Percentiles rank a stretch among this genome's conserved stretches.
phyloP scores from a whole-genome alignment of 2,329 filamentous ascomycete species.

The Ophiosphaerella herpotricha region DNA sequence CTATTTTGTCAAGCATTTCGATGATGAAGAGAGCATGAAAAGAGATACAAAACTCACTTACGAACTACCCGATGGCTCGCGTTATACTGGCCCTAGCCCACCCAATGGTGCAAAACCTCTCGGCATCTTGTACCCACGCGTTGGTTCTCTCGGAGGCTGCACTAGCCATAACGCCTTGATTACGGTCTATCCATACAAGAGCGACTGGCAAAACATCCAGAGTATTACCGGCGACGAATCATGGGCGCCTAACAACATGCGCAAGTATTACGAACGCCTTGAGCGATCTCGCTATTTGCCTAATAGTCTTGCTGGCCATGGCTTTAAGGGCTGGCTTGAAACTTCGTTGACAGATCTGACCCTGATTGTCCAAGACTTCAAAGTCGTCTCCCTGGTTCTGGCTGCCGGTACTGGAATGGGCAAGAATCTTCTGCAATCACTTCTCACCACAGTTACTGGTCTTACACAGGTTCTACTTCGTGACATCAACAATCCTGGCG shows the following conservation, averaged over 20 bases:
- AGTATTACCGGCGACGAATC: constrained; percentile 62
- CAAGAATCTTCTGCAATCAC: constrained; percentile 34
- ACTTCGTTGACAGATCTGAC: constrained; percentile 56
- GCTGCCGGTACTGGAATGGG: constrained; percentile 58
- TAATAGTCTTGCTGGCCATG: constrained; percentile 55
- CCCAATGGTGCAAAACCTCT: constrained; percentile 56
- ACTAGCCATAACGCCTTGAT: constrained; percentile 65
- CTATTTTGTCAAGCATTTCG: constrained; percentile 65
- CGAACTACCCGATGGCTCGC: constrained; percentile 20
- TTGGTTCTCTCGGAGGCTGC: constrained; percentile 61
- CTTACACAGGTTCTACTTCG: constrained; percentile 53
- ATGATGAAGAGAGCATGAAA: constrained; percentile 55
- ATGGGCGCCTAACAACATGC: constrained; percentile 65
- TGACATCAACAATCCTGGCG: constrained; percentile 56
- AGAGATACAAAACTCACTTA: constrained; percentile 62
- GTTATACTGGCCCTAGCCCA: constrained; percentile 58
- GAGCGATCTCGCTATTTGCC: constrained; percentile 60
- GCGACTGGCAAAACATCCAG: constrained; percentile 63
- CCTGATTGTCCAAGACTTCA: constrained; percentile 57
- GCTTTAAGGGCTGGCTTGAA: constrained; percentile 60
- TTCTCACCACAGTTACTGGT: constrained; percentile 49
- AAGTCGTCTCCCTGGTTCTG: constrained; percentile 57
- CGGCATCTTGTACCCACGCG: constrained; percentile 62
- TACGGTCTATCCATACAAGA: constrained; percentile 60
- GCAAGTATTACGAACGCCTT: constrained; percentile 58